phyloP scores from a whole-genome alignment of 2,329 filamentous ascomycete species.

The Fusarium tupiense region DNA sequence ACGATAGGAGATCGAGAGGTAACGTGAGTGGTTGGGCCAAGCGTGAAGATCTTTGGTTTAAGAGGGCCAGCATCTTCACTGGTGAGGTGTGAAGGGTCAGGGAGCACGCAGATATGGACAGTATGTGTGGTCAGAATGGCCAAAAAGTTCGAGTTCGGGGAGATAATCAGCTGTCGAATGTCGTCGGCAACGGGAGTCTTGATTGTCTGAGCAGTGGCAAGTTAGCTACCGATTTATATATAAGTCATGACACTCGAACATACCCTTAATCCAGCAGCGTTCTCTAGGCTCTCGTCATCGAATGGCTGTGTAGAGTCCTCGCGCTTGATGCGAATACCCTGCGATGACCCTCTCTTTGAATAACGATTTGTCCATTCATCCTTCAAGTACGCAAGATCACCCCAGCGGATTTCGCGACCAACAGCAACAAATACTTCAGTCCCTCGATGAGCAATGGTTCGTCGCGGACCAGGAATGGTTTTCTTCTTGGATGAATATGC shows the following conservation, averaged over 20 bases:
- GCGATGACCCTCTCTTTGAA: slow-evolving; percentile 44
- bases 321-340: slow-evolving; percentile 56
- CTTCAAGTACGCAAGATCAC: slow-evolving; percentile 83
- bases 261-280: slow-evolving; percentile 48
- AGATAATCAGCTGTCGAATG: slow-evolving; percentile 86
- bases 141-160: slow-evolving; percentile 82
- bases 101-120: slow-evolving; percentile 86
- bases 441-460: slow-evolving; percentile 81
- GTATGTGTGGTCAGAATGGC: slow-evolving; percentile 89
- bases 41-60: slow-evolving; percentile 85
- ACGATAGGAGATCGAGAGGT: slow-evolving; percentile 83
- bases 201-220: slow-evolving; percentile 65
- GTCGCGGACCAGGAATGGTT: slow-evolving; percentile 59
- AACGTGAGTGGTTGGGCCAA: slow-evolving; percentile 93
- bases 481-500: slow-evolving; percentile 57
- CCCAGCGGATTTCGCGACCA: slow-evolving; percentile 92
- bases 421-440: slow-evolving; percentile 90
- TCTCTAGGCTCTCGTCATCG: slow-evolving; percentile 45
- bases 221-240: slow-evolving; percentile 4
- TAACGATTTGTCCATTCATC: slow-evolving; percentile 56
- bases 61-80: slow-evolving; percentile 74
- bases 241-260: slow-evolving; percentile 22
- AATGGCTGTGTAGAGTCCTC: slow-evolving; percentile 56
- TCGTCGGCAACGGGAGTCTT: slow-evolving; percentile 81
- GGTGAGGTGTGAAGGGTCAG: slow-evolving; percentile 80